phyloP scores from a whole-genome alignment of 2,329 filamentous ascomycete genomes.

The Paramyrothecium sp. region DNA sequence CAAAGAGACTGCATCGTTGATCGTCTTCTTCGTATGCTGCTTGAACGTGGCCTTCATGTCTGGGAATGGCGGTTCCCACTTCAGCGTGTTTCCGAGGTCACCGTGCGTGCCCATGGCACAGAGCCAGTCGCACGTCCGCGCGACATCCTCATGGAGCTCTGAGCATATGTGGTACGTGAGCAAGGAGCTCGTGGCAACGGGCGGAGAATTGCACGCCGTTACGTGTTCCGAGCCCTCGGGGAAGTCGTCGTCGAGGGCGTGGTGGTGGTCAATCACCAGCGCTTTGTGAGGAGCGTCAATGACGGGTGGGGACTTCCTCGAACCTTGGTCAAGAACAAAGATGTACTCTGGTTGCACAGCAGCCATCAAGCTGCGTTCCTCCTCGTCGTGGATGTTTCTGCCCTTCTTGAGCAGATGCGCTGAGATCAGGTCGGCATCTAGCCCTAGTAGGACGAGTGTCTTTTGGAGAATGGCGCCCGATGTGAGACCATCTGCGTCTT shows the following conservation, averaged over 20 bases:
- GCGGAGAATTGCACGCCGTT: constrained; percentile 62
- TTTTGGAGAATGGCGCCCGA: constrained; percentile 62
- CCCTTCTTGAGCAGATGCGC: constrained; percentile 62
- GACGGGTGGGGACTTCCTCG: constrained; percentile 51
- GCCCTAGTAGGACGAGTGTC: constrained; percentile 57
- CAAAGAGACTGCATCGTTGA: constrained; percentile 62
- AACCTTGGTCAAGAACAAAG: constrained; percentile 66
- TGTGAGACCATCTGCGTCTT: constrained; percentile 66
- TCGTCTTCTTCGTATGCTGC: constrained; percentile 56
- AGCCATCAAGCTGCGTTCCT: constrained; percentile 50
- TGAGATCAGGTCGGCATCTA: constrained; percentile 49
- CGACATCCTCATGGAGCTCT: constrained; percentile 50
- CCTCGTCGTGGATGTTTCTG: constrained; percentile 53
- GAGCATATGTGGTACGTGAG: constrained; percentile 64
- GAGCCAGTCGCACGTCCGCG: constrained; percentile 54
- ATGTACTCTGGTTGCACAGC: constrained; percentile 51
- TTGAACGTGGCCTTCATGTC: constrained; percentile 63
- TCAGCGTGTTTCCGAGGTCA: constrained; percentile 62
- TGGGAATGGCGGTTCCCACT: constrained; percentile 66
- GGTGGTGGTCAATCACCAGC: constrained; percentile 66
- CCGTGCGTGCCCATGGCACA: constrained; percentile 65
- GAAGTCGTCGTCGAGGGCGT: constrained; percentile 52
- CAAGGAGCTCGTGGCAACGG: constrained; percentile 63
- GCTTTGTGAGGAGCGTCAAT: constrained; percentile 47
- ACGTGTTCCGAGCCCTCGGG: constrained; percentile 54